Base-by-base conservation (phyloP, 164 flowering plant species). In the Umbilicus rupestris region DNA sequence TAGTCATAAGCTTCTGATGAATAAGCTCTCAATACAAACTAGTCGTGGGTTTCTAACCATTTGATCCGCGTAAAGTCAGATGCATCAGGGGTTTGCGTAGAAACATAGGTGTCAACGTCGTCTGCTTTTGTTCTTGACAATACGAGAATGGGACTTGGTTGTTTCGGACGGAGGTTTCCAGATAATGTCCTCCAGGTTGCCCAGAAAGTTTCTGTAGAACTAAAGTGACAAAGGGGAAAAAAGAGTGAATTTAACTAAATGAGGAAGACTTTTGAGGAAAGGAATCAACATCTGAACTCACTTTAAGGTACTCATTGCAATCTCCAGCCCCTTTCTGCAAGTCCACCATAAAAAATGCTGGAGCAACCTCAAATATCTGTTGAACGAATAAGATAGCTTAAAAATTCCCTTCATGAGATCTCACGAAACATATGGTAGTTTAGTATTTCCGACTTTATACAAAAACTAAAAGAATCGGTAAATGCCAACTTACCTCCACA, bases 361-460 rank as follows among this genome's bases (percentile, higher is more conserved):
- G 96, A 46, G 99, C 90, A 65, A 94, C 89, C 80, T 91, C 86
- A 74, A 88, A 91, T 39, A 91, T 76, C 98, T 92, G 77, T 42
- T 68, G 5, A 20, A 22, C 39, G 41, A 57, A 42, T n/a, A 49
- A 20, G 8, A 10, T 20, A 7, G 0, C 20, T 49, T 22, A 49
- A 20, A 49, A 49, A 20, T 6, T n/a, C 8, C 1, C 20, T 1
- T 6, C n/a, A 6, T 11, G 11, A 49, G 55, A 49, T 20, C 24
- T 19, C 22, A 47, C 52, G 19, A 47, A 19, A 2, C 42, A 66
- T 47, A 17, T 14, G 58, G 45, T 6, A 29, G 62, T 30, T 6
- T 3, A 64, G 3, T 19, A 22, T 14, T 26, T n/a, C n/a, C 28
- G 31, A 28, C 1, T 30, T 24, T 29, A 16, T n/a, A 58, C 9